Conservation (phyloP, 495 filamentous ascomycete species). For the Podospora pseudopauciseta region DNA sequence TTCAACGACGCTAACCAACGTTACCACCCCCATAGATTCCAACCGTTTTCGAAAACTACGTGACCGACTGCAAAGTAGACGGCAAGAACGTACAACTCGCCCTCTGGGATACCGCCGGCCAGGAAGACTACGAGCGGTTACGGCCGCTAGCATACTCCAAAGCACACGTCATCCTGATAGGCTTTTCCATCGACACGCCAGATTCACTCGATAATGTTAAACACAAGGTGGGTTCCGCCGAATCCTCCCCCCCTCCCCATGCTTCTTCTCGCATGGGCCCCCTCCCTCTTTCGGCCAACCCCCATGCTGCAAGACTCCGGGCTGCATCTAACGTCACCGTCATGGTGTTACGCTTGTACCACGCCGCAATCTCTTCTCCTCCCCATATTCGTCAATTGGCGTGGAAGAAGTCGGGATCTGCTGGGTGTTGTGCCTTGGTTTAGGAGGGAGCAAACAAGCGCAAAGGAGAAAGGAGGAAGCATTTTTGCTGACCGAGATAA, state of each 20-base stretch:
- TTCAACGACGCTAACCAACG: slow-evolving; percentile 8
- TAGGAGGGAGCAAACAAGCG: not conserved
- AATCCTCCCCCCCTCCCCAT: not conserved
- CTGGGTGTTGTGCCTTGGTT: slow-evolving; percentile 3
- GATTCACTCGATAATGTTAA: slow-evolving; percentile 98
- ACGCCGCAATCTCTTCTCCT: slow-evolving; percentile 10
- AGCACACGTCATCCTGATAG: slow-evolving; percentile 96
- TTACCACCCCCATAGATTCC: slow-evolving; percentile 63
- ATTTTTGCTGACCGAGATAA: slow-evolving; percentile 15
- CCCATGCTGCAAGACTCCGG: slow-evolving; percentile 7
- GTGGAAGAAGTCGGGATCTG: not conserved
- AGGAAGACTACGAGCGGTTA: slow-evolving; percentile 96
- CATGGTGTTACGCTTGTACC: slow-evolving; percentile 17
- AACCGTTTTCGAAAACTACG: slow-evolving; percentile 99
- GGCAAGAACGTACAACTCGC: slow-evolving; percentile 97
- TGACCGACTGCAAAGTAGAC: slow-evolving; percentile 97
- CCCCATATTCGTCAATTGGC: slow-evolving; percentile 8
- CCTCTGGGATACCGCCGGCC: slow-evolving; percentile 98
- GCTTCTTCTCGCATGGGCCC: not conserved
- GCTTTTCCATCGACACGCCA: slow-evolving; percentile 90
- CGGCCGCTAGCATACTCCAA: slow-evolving; percentile 95
- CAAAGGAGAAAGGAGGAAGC: not conserved
- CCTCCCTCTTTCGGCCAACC: slow-evolving; percentile 7
- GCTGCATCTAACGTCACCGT: slow-evolving; percentile 1
- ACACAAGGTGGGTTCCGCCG: slow-evolving; percentile 69